Evolutionary conservation across 1,284 basidiomycete genomes (phyloP).

Genomic region (Mycosarcoma maydis): DNA sequence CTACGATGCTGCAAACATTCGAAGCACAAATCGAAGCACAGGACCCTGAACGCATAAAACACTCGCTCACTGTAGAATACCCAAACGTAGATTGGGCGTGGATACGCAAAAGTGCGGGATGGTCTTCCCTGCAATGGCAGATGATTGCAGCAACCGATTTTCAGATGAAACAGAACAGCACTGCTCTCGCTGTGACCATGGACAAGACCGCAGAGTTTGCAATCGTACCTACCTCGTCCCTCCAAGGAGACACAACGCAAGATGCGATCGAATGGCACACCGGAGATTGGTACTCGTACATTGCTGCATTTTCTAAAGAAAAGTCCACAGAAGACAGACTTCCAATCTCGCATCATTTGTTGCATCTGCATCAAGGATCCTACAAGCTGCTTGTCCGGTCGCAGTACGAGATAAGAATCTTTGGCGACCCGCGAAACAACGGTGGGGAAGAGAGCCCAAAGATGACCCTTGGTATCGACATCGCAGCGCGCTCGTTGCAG

Average conservation of each 20-base stretch:
- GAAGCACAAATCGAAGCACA: constrained; percentile 6
- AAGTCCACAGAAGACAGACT: background rate
- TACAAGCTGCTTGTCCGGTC: constrained; percentile 38
- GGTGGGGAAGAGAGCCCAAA: constrained; percentile 18
- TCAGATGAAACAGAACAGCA: constrained; percentile 13
- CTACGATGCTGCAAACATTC: constrained; percentile 2
- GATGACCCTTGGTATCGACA: constrained; percentile 34
- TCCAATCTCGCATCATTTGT: constrained; percentile 29
- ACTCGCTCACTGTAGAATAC: constrained; percentile 30
- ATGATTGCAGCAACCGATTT: constrained; percentile 31
- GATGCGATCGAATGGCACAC: constrained; percentile 40
- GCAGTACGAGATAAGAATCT: constrained; percentile 51
- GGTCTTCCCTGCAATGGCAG: constrained; percentile 50
- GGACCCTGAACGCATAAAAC: constrained; percentile 1
- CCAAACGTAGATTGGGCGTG: constrained; percentile 33
- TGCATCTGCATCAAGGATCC: constrained; percentile 23
- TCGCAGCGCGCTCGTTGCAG: constrained; percentile 9
- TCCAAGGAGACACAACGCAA: background rate
- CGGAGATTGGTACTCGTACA: constrained; percentile 54
- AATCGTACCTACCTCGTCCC: constrained; percentile 4
- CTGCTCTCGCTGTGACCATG: constrained; percentile 28
- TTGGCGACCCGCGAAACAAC: constrained; percentile 36
- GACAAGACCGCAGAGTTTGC: constrained; percentile 45
- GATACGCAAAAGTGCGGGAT: constrained; percentile 39
- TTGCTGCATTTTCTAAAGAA: constrained; percentile 20